Evolutionary conservation across 805 yeast genomes (phyloP), one percentile per base, ranked within the genome.

Genomic region (Candida golubevii): DNA sequence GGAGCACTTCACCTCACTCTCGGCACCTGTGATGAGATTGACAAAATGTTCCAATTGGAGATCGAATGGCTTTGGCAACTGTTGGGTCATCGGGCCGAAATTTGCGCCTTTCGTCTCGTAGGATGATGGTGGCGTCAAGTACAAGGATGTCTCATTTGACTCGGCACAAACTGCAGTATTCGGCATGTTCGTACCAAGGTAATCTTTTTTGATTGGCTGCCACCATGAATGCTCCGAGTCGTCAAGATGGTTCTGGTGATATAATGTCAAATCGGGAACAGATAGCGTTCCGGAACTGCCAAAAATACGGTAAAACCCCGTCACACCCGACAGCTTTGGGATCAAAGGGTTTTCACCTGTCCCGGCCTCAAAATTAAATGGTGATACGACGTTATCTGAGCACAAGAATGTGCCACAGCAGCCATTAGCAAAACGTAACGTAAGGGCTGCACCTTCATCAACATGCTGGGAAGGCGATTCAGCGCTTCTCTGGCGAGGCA

Each of bases 331-430:
- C 44, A 60, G 51, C 36, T 50, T 56, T 1, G 75, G 75, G 32
- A 70, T 54, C 15, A 65, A 65, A 2, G 75, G 74, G 47, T 70
- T 70, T 49, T 70, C 75, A 7, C 75, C 74, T 0, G 75, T 69
- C 1, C 72, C 72, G 4, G 61, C 55, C 53, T 69, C 75, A 39
- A 70, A 70, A 46, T 60, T 63, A 44, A 65, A 70, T 1, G 75
- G 73, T 9, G 71, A 66, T 2, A 63, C 58, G 28, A 68, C 68
- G 41, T 68, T 69, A 45, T 69, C 75, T 7, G 71, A 59, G 49
- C 75, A 70, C 34, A 70, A 51, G 46, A 70, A 70, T 2, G 74
- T 68, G 3, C 74, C 74, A 36, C 65, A 56, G 36, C 67, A 58
- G 7, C 75, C 75, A 44, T 54, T 62, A 15, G 61, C 59, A 51